Conservation (phyloP, 2,329 filamentous ascomycete species). For the Teratosphaeria zuluensis region DNA sequence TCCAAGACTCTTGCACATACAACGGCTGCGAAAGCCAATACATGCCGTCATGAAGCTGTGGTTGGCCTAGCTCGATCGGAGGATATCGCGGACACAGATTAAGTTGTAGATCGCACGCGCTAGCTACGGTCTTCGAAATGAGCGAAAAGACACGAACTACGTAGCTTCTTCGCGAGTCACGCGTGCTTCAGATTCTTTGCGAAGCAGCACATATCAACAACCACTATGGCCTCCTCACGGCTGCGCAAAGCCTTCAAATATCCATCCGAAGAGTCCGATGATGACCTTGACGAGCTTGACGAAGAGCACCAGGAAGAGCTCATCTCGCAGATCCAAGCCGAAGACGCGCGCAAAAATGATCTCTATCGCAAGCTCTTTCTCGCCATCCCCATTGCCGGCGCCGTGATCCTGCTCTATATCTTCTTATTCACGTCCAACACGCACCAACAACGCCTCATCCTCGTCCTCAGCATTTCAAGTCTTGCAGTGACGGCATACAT, state of each 20-base stretch:
- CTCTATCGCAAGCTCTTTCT: slow-evolving; percentile 42
- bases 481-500: slow-evolving; percentile 54
- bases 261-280: slow-evolving; percentile 50
- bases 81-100: background rate
- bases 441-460: slow-evolving; percentile 33
- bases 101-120: background rate
- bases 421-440: slow-evolving; percentile 33
- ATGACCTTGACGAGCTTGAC: slow-evolving; percentile 54
- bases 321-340: slow-evolving; percentile 44
- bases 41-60: background rate
- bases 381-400: slow-evolving; percentile 47
- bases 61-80: background rate
- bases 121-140: background rate
- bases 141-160: background rate
- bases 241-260: slow-evolving; percentile 72
- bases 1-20: background rate
- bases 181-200: background rate
- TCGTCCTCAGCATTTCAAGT: slow-evolving; percentile 52
- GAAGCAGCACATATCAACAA: background rate
- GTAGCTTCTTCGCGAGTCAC: no score
- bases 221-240: slow-evolving; percentile 42
- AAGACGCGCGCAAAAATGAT: slow-evolving; percentile 38
- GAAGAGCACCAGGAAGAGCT: slow-evolving; percentile 62
- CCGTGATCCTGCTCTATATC: slow-evolving; percentile 45
- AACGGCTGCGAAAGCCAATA: background rate